Evolutionary conservation across 768 basidiomycete genomes (phyloP).

Genomic region (Suillus brevipes): DNA sequence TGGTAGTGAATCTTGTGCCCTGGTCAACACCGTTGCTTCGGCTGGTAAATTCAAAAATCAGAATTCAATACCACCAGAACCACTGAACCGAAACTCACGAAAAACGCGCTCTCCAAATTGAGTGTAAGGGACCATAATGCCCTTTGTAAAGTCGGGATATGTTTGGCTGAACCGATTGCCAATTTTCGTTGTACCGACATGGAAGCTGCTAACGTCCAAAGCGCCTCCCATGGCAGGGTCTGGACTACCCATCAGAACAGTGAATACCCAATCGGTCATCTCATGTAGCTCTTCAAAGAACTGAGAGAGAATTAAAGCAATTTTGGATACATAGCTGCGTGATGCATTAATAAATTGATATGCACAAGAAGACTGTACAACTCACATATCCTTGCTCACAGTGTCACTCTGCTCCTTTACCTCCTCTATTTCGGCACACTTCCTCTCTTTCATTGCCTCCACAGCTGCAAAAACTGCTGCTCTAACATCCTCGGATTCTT

Average conservation of each 20-base stretch:
- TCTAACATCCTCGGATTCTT: not conserved
- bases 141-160: not conserved
- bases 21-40: not conserved
- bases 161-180: not conserved
- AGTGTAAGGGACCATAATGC: not conserved
- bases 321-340: not conserved
- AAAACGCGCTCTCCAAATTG: not conserved
- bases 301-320: not conserved
- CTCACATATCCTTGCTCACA: not conserved
- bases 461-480: not conserved
- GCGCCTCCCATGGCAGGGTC: not conserved
- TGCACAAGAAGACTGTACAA: not conserved
- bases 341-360: not conserved
- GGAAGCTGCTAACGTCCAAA: not conserved
- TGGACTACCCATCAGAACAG: not conserved
- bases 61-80: not conserved
- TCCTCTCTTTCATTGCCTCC: not conserved
- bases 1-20: not conserved
- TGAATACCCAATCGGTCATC: not conserved
- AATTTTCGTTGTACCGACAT: not conserved
- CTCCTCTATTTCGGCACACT: not conserved
- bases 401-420: not conserved
- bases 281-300: not conserved
- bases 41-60: not conserved
- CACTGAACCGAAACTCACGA: not conserved